Evolutionary conservation across 371 early-diverging fungal species (phyloP).

Genomic region (Mucor mucedo): DNA sequence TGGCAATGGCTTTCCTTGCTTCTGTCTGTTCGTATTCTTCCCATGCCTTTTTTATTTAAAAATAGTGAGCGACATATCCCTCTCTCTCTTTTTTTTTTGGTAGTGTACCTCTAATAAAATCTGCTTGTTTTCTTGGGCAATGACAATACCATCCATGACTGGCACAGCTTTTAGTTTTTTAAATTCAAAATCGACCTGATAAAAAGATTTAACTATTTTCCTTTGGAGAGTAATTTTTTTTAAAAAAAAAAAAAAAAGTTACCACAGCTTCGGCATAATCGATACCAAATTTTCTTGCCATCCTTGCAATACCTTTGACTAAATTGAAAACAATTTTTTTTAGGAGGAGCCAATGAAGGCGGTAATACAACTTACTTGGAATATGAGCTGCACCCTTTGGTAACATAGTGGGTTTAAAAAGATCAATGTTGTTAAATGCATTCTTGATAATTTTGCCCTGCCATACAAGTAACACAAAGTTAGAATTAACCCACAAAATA

Average conservation of each 20-base stretch:
- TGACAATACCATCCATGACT: constrained; percentile 74
- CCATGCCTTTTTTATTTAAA: constrained; percentile 45
- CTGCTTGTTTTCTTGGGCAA: constrained; percentile 62
- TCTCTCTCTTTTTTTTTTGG: constrained; percentile 3
- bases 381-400: constrained; percentile 85
- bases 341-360: too few relatives aligned
- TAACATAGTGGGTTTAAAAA: constrained; percentile 84
- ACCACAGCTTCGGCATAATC: constrained; percentile 86
- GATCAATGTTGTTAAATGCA: constrained; percentile 79
- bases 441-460: constrained; percentile 84
- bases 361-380: constrained; percentile 43
- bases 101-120: constrained; percentile 63
- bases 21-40: constrained; percentile 48
- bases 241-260: constrained; percentile 5
- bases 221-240: too few relatives aligned
- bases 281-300: constrained; percentile 76
- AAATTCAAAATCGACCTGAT: constrained; percentile 78
- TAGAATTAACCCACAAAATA: too few relatives aligned
- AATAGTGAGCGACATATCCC: not conserved
- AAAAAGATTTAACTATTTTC: not conserved
- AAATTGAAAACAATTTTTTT: not conserved
- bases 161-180: constrained; percentile 69
- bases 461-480: too few relatives aligned
- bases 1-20: constrained; percentile 51
- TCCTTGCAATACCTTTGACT: constrained; percentile 59